Evolutionary conservation across 768 basidiomycete genomes (phyloP).

Genomic region (Naganishia friedmannii): DNA sequence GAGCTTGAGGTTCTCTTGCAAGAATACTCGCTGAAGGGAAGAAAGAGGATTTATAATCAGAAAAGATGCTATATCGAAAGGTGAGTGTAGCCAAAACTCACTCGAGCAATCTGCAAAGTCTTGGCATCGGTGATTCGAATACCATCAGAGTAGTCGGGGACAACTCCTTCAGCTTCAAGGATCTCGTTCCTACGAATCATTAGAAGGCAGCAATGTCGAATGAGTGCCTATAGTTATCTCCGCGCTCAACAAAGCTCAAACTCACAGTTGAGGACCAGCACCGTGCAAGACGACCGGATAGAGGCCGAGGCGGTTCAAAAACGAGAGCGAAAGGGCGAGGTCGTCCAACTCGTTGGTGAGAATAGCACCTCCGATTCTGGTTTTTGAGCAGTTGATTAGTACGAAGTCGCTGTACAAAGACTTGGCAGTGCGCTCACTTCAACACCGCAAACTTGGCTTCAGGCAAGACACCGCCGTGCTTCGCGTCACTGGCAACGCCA

Average conservation of each 20-base stretch:
- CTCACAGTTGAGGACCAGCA: conserved; percentile 74
- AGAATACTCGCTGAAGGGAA: conserved; percentile 67
- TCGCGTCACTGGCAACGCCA: conserved; percentile 53
- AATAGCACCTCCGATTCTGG: conserved; percentile 82
- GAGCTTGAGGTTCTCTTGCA: conserved; percentile 94
- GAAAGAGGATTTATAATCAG: background rate
- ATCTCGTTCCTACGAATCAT: conserved; percentile 63
- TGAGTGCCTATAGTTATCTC: background rate
- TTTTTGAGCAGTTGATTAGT: conserved; percentile 17
- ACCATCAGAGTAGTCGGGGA: conserved; percentile 95
- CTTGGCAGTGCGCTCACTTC: conserved; percentile 56
- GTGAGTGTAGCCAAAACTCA: conserved; percentile 29
- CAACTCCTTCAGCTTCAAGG: conserved; percentile 84
- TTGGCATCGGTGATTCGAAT: conserved; percentile 95
- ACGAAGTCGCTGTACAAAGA: background rate
- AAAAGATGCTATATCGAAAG: background rate
- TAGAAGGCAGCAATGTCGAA: conserved; percentile 34
- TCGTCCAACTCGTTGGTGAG: conserved; percentile 82
- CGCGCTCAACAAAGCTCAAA: background rate
- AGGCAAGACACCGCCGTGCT: conserved; percentile 47
- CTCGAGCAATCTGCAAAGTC: conserved; percentile 86
- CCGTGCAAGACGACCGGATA: conserved; percentile 97
- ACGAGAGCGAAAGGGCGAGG: conserved; percentile 89
- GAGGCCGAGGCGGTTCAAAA: conserved; percentile 93
- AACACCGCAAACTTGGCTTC: conserved; percentile 91